phyloP scores from a whole-genome alignment of 192 early-diverging fungal genomes.

The Backusella westeae region DNA sequence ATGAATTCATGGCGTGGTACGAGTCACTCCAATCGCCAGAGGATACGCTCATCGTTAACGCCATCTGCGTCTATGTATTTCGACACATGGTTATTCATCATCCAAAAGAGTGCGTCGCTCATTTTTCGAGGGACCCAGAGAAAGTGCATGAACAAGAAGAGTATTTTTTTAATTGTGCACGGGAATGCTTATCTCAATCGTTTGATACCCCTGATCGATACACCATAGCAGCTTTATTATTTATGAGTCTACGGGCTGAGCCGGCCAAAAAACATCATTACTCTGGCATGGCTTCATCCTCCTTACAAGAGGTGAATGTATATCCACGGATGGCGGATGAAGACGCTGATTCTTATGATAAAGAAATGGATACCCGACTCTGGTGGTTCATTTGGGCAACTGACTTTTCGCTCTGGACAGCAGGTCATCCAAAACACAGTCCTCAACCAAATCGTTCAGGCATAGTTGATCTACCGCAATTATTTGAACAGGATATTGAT shows the following conservation, averaged over 20 bases:
- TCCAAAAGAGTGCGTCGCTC: conserved; percentile 10
- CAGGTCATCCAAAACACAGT: conserved; percentile 23
- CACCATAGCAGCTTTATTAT: conserved; percentile 20
- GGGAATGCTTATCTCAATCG: conserved; percentile 27
- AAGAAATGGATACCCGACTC: conserved; percentile 39
- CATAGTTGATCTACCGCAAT: conserved; percentile 23
- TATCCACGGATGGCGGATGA: conserved; percentile 33
- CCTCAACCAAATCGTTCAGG: conserved; percentile 7
- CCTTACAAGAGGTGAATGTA: conserved; percentile 25
- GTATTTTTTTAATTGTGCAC: conserved; percentile 32
- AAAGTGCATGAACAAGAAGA: conserved; percentile 31
- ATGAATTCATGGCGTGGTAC: conserved; percentile 33
- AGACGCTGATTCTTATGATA: conserved; percentile 23
- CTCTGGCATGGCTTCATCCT: conserved; percentile 30
- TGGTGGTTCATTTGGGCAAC: conserved; percentile 40
- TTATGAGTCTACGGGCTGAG: conserved; percentile 18
- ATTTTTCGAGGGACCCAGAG: conserved; percentile 16
- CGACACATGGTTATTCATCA: conserved; percentile 33
- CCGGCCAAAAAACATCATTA: conserved; percentile 21
- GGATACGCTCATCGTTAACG: conserved; percentile 35
- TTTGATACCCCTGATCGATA: conserved; percentile 37
- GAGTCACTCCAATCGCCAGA: conserved; percentile 2
- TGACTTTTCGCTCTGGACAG: conserved; percentile 28
- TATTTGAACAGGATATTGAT: conserved; percentile 40
- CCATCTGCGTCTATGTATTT: conserved; percentile 26